Evolutionary conservation across 2,329 filamentous ascomycete genomes (phyloP).

Genomic region (Cercospora sojina): DNA sequence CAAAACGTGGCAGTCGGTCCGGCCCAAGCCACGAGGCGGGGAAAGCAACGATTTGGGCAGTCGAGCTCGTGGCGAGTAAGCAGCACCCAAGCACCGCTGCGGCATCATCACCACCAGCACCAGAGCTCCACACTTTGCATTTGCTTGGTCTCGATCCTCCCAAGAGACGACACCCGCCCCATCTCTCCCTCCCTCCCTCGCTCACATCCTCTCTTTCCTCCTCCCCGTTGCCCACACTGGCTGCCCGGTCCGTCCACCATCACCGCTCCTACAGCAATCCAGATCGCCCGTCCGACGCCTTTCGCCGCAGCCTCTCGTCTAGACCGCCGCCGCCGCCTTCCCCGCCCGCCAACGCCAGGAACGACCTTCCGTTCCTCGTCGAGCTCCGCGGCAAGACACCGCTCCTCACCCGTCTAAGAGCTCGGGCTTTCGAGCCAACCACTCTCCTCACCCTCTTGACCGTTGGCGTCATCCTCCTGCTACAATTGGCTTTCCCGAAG

Average conservation of each 20-base stretch:
- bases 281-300: constrained; percentile 21
- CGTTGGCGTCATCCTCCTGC: constrained; percentile 17
- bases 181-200: not conserved
- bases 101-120: constrained; percentile 5
- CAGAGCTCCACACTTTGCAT: constrained; percentile 9
- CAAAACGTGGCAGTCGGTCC: constrained; percentile 6
- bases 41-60: constrained; percentile 4
- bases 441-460: constrained; percentile 21
- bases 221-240: constrained; percentile 15
- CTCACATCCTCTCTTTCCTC: not conserved
- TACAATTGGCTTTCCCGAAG: constrained; percentile 19
- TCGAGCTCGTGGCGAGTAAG: not conserved
- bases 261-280: constrained; percentile 28
- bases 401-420: constrained; percentile 16
- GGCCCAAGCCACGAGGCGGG: not conserved
- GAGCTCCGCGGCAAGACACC: constrained; percentile 29
- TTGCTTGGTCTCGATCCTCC: constrained; percentile 3
- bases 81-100: not conserved
- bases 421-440: constrained; percentile 13
- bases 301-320: constrained; percentile 22
- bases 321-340: constrained; percentile 13
- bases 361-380: constrained; percentile 35
- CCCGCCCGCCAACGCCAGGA: constrained; percentile 12
- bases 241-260: constrained; percentile 13
- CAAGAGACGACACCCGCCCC: not conserved